Evolutionary conservation across 805 yeast genomes (phyloP), one percentile per base, ranked within the genome.

Genomic region (Hagleromyces aurorensis): DNA sequence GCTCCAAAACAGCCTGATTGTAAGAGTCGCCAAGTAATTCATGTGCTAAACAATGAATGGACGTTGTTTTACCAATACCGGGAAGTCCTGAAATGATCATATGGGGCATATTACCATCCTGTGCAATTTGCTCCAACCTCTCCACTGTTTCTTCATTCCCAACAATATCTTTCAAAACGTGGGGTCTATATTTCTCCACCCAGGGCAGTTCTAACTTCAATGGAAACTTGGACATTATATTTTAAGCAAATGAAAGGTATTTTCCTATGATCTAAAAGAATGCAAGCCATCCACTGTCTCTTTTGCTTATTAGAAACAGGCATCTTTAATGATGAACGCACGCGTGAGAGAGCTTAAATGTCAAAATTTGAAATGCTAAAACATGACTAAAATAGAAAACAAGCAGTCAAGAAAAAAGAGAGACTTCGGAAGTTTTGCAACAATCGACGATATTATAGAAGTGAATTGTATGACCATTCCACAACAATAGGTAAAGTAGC

Each of bases 181-280:
- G 64, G 0, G 98, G 98, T 37, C 98, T 74, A 53, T 91, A 91
- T 52, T 91, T 91, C 49, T 91, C 98, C n/a, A 91, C 97, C 93
- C 85, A 60, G 2, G 65, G 65, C 9, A 60, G 38, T 34, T 57
- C 59, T 23, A 59, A 39, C 6, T 36, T 37, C 31, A 45, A 23
- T n/a, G 32, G 30, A 16, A 33, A 21, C 16, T 28, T 36, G 10
- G 39, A 32, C 42, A 38, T 41, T 12, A 25, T 23, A 11, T 6
- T 18, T 9, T 16, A 10, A 14, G 17, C 4, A 15, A 14, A 29
- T 13, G 11, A 6, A 7, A 10, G 11, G 9, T 17, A 13, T 5
- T 13, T 13, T 16, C 25, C 13, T n/a, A 15, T 13, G 23, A n/a
- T n/a, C 13, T n/a, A n/a, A 13, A 15, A n/a, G n/a, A n/a, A n/a